Evolutionary conservation across 257 asterid species (phyloP).

Genomic region (Capsicum rhomboideum): DNA sequence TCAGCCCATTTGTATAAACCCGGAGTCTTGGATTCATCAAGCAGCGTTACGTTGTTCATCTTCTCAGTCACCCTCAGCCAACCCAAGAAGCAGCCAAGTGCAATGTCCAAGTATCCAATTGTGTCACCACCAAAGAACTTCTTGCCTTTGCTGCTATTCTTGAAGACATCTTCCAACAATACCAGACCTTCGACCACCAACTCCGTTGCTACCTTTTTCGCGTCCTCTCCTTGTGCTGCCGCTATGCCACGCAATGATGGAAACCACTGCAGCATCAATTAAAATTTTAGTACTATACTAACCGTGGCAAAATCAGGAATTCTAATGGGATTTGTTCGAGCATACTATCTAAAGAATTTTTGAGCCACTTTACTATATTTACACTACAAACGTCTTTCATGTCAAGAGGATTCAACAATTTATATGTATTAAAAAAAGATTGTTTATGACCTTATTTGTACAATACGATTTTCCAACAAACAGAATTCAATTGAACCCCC

Average conservation of each 20-base stretch:
- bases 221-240: slow-evolving; percentile 33
- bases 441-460: not conserved
- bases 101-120: slow-evolving; percentile 50
- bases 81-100: slow-evolving; percentile 44
- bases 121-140: slow-evolving; percentile 45
- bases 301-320: no score
- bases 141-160: slow-evolving; percentile 42
- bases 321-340: slow-evolving; percentile 2
- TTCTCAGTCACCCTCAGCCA: slow-evolving; percentile 36
- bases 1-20: slow-evolving; percentile 42
- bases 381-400: not conserved
- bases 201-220: slow-evolving; percentile 8
- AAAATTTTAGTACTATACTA: not conserved
- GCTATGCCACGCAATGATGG: slow-evolving; percentile 29
- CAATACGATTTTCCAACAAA: not conserved
- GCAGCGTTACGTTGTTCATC: slow-evolving; percentile 10
- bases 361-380: not conserved
- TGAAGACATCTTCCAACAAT: slow-evolving; percentile 48
- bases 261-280: slow-evolving; percentile 40
- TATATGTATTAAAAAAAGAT: not conserved
- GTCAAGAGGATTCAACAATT: not conserved
- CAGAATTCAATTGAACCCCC: not conserved
- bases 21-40: slow-evolving; percentile 41
- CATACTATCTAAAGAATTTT: not conserved
- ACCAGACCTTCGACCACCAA: slow-evolving; percentile 26